phyloP scores from a whole-genome alignment of 352 stramenopile genomes.

The Phytophthora pinifolia region DNA sequence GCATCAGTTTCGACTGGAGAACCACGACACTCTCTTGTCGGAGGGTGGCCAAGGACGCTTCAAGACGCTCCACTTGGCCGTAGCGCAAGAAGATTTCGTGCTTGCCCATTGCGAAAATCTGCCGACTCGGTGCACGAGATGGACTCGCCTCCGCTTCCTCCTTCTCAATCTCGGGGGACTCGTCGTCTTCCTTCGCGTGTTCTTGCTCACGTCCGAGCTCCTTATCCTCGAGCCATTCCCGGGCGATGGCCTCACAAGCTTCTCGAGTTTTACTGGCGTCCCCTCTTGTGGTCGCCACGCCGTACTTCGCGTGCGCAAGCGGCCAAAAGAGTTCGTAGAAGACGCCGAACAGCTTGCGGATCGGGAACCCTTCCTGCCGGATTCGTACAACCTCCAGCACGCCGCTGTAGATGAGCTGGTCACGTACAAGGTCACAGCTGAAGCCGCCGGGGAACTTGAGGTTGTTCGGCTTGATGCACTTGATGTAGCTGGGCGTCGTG shows the following conservation, averaged over 20 bases:
- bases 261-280: conserved; percentile 30
- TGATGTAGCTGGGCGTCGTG: conserved; percentile 93
- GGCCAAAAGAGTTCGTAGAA: conserved; percentile 79
- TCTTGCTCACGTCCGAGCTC: conserved; percentile 12
- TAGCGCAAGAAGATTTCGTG: conserved; percentile 82
- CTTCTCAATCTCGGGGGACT: conserved; percentile 26
- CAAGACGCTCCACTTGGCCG: conserved; percentile 72
- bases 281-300: conserved; percentile 20
- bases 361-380: conserved; percentile 90
- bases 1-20: conserved; percentile 56
- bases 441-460: conserved; percentile 90
- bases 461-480: conserved; percentile 96
- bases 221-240: conserved; percentile 50
- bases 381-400: conserved; percentile 94
- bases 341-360: conserved; percentile 73
- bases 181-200: conserved; percentile 3
- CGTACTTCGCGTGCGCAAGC: conserved; percentile 35
- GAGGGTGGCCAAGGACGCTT: conserved; percentile 44
- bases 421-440: conserved; percentile 85
- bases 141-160: conserved; percentile 13
- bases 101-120: conserved; percentile 65
- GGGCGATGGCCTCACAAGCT: conserved; percentile 51
- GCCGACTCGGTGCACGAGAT: conserved; percentile 10
- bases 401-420: conserved; percentile 92
- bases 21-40: conserved; percentile 49